Percentiles rank a stretch among this genome's conserved stretches.
phyloP scores from a whole-genome alignment of 2,329 filamentous ascomycete genomes.

The Cladosporium sp. region DNA sequence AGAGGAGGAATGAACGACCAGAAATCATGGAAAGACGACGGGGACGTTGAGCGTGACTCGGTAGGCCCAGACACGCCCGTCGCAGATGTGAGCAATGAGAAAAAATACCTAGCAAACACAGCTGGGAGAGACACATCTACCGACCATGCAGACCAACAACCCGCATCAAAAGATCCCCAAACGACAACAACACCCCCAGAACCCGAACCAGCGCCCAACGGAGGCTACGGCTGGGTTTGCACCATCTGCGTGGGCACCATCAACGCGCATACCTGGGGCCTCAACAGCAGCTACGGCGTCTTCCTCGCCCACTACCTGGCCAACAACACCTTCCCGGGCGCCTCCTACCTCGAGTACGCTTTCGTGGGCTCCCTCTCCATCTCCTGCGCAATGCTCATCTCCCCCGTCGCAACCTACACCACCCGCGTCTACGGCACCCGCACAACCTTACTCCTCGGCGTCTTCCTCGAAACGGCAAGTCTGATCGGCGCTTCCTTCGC shows the following conservation, averaged over 20 bases:
- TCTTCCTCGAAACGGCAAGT: slow-evolving; percentile 57
- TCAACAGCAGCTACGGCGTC: slow-evolving; percentile 57
- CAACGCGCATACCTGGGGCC: slow-evolving; percentile 45
- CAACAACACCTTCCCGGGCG: slow-evolving; percentile 57
- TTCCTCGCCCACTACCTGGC: slow-evolving; percentile 72
- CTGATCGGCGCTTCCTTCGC: slow-evolving; percentile 69
- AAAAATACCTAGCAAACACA: background rate
- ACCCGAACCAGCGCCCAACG: slow-evolving; percentile 34
- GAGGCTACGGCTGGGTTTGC: slow-evolving; percentile 58
- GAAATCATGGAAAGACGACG: slow-evolving; percentile 50
- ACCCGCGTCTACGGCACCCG: slow-evolving; percentile 60
- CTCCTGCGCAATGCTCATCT: slow-evolving; percentile 60
- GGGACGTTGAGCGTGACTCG: slow-evolving; percentile 9
- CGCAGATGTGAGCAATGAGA: background rate
- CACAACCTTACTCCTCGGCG: slow-evolving; percentile 59
- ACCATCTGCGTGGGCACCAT: slow-evolving; percentile 41
- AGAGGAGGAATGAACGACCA: slow-evolving; percentile 17
- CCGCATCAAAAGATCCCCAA: background rate
- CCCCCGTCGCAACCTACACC: slow-evolving; percentile 60
- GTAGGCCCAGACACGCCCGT: background rate
- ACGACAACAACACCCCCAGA: background rate
- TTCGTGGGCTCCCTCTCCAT: slow-evolving; percentile 72
- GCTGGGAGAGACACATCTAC: background rate
- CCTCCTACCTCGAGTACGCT: slow-evolving; percentile 63
- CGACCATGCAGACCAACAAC: background rate